phyloP scores from a whole-genome alignment of 352 stramenopile species.

The Saprolegnia parasitica region DNA sequence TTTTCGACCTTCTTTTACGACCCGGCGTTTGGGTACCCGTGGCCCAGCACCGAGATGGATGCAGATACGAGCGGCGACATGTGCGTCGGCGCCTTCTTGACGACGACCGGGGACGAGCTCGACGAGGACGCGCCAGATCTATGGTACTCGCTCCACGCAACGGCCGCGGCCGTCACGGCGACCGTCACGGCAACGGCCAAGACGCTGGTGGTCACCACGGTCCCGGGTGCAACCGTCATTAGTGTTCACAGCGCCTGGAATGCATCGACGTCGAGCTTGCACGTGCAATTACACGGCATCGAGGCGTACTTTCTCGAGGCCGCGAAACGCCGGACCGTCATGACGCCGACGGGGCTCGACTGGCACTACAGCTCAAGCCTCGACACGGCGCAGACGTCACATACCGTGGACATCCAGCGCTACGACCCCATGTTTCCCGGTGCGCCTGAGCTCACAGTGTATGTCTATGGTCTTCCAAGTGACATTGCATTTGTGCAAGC shows the following conservation, averaged over 20 bases:
- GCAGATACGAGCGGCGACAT: not conserved
- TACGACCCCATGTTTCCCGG: slow-evolving; percentile 17
- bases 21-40: slow-evolving; percentile 23
- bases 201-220: too few relatives aligned
- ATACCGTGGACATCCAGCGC: not conserved
- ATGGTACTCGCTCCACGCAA: not conserved
- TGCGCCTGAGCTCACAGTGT: slow-evolving; percentile 19
- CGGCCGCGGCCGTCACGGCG: too few relatives aligned
- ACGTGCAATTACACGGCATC: slow-evolving; percentile 6
- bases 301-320: slow-evolving; percentile 5
- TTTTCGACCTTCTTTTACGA: slow-evolving; percentile 29
- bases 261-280: not conserved
- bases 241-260: not conserved
- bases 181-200: too few relatives aligned
- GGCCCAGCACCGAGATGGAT: slow-evolving; percentile 4
- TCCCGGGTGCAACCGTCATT: too few relatives aligned
- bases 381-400: not conserved
- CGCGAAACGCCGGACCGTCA: not conserved
- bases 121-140: not conserved
- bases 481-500: slow-evolving; percentile 20
- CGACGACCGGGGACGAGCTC: not conserved
- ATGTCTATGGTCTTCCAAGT: slow-evolving; percentile 8
- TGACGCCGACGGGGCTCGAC: slow-evolving; percentile 1
- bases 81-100: not conserved
- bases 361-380: slow-evolving; percentile 18